Percentiles rank a stretch among this genome's conserved stretches.
These are phyloP conservation scores for Penicillium robsamsonii DNA, from an alignment of 495 filamentous ascomycete genomes.

Conservation along the genomic window DNA sequence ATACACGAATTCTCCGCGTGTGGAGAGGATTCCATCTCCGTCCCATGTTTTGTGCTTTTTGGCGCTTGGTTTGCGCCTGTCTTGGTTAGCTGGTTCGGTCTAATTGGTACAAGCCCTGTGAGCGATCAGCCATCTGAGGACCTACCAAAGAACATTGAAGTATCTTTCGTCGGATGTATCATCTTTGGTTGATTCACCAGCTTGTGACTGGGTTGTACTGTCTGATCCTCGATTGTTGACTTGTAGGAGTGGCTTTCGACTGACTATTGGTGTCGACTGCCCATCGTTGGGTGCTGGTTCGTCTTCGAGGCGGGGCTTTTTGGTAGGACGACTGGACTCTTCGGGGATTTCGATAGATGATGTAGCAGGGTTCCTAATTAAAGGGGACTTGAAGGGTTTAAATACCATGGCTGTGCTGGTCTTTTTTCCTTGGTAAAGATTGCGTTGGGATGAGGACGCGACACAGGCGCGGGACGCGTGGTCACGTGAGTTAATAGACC, in stretches of 20 bases:
- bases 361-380: slow-evolving; percentile 35
- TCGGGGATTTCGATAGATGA: slow-evolving; percentile 4
- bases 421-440: not conserved
- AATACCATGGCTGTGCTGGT: slow-evolving; percentile 40
- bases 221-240: slow-evolving; percentile 29
- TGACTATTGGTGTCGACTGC: slow-evolving; percentile 10
- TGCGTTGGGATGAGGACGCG: slow-evolving; percentile 11
- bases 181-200: slow-evolving; percentile 3
- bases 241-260: slow-evolving; percentile 33
- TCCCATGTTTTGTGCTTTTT: slow-evolving; percentile 90
- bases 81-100: not conserved
- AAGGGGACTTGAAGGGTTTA: slow-evolving; percentile 47
- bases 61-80: slow-evolving; percentile 68
- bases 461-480: slow-evolving; percentile 18
- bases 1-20: slow-evolving; percentile 55
- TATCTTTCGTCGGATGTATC: slow-evolving; percentile 45
- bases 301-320: slow-evolving; percentile 30
- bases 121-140: not conserved
- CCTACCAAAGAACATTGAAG: slow-evolving; percentile 68
- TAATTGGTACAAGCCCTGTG: not conserved
- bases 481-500: slow-evolving; percentile 18
- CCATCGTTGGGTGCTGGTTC: slow-evolving; percentile 15
- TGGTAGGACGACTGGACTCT: slow-evolving; percentile 24
- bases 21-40: slow-evolving; percentile 70
- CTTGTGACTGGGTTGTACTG: slow-evolving; percentile 8